phyloP scores from a whole-genome alignment of 768 basidiomycete species.

The Tulasnella calospora region DNA sequence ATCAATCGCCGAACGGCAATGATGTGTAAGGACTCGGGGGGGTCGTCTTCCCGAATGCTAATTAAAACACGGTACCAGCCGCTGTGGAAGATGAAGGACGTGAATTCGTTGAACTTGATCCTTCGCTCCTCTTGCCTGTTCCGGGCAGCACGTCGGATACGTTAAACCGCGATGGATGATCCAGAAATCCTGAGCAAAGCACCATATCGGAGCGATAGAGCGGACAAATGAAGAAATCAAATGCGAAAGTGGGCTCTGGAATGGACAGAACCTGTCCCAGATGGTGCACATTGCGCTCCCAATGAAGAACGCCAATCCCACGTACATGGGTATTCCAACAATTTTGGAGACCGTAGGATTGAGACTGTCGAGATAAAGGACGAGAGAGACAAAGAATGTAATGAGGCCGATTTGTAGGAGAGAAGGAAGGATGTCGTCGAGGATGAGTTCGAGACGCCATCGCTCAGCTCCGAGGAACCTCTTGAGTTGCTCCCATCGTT shows the following conservation, averaged over 20 bases:
- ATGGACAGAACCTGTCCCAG: slow-evolving; percentile 3
- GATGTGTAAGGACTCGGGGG: neutral
- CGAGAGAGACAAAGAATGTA: neutral
- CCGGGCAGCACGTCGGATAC: neutral
- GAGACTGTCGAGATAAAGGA: neutral
- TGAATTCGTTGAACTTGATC: neutral
- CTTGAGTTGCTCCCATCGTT: neutral
- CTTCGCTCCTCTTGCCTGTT: neutral
- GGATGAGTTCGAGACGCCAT: neutral
- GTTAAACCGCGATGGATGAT: neutral
- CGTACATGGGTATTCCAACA: neutral
- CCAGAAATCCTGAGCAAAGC: neutral
- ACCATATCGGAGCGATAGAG: neutral
- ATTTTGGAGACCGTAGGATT: neutral
- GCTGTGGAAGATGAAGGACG: neutral
- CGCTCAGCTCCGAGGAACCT: neutral
- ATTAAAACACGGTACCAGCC: neutral
- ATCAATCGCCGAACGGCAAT: neutral
- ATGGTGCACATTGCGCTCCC: neutral
- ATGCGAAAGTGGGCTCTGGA: neutral
- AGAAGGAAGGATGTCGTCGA: neutral
- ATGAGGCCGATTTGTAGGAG: neutral
- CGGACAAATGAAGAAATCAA: neutral
- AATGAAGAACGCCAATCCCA: neutral
- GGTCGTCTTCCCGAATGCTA: neutral